phyloP scores from a whole-genome alignment of 371 early-diverging fungal genomes.

The Capillidium rhysosporum region DNA sequence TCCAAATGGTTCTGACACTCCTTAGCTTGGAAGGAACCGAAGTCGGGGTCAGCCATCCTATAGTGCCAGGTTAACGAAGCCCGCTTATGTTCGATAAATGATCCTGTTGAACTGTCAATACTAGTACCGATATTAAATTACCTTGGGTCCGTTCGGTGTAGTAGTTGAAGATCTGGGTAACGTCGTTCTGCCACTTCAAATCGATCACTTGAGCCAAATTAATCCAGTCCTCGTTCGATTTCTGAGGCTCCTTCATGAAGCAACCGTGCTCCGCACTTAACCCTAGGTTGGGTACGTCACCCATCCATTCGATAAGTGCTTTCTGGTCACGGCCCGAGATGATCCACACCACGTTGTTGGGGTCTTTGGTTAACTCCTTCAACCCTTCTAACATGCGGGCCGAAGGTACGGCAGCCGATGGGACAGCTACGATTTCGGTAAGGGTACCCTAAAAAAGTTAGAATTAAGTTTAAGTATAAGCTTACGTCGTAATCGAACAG shows the following conservation, averaged over 20 bases:
- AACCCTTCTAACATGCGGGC: slow-evolving; percentile 41
- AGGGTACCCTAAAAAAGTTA: slow-evolving; percentile 46
- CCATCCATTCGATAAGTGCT: slow-evolving; percentile 66
- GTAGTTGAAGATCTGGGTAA: slow-evolving; percentile 64
- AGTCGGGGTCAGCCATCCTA: slow-evolving; percentile 67
- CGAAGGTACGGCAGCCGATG: slow-evolving; percentile 40
- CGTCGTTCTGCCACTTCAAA: slow-evolving; percentile 71
- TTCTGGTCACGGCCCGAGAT: slow-evolving; percentile 82
- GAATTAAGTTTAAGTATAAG: slow-evolving; percentile 17
- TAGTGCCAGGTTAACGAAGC: slow-evolving; percentile 83
- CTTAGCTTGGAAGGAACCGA: slow-evolving; percentile 54
- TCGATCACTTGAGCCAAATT: slow-evolving; percentile 61
- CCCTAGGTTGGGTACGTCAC: slow-evolving; percentile 55
- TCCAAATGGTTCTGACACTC: slow-evolving; percentile 85
- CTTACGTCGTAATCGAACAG: slow-evolving; percentile 78
- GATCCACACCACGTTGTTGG: slow-evolving; percentile 73
- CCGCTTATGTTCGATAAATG: slow-evolving; percentile 71
- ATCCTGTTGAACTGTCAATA: slow-evolving; percentile 11
- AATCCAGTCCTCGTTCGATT: slow-evolving; percentile 32
- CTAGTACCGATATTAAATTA: slow-evolving; percentile 9
- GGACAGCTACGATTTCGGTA: slow-evolving; percentile 45
- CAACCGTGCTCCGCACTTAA: slow-evolving; percentile 57
- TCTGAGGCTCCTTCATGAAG: slow-evolving; percentile 33
- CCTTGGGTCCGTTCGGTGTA: slow-evolving; percentile 76
- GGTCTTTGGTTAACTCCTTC: slow-evolving; percentile 38